Evolutionary conservation across 1,139 yeast genomes (phyloP).

Genomic region (Scheffersomyces insectosa): DNA sequence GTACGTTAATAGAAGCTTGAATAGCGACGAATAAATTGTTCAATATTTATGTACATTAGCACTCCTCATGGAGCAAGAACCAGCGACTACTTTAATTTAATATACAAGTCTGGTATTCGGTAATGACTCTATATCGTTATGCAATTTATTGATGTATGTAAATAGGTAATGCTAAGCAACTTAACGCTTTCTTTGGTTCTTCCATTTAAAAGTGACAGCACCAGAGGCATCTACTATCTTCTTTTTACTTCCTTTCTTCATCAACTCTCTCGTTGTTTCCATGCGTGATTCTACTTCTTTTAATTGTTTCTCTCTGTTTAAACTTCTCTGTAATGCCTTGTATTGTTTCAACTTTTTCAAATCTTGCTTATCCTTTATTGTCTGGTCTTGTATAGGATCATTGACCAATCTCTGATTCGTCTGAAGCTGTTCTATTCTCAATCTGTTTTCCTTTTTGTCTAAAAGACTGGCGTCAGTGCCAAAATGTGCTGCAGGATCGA

Average conservation of each 20-base stretch:
- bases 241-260: conserved; percentile 88
- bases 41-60: too few species aligned
- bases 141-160: not conserved
- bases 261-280: conserved; percentile 78
- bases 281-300: conserved; percentile 68
- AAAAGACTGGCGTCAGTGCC: conserved; percentile 68
- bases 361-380: conserved; percentile 45
- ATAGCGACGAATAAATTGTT: conserved; percentile 17
- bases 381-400: conserved; percentile 26
- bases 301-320: conserved; percentile 69
- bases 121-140: too few species aligned
- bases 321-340: conserved; percentile 53
- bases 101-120: too few species aligned
- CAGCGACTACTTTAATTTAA: too few species aligned
- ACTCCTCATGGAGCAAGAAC: too few species aligned
- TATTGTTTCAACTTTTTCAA: conserved; percentile 61
- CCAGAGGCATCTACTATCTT: conserved; percentile 69
- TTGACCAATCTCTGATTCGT: conserved; percentile 30
- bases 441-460: conserved; percentile 69
- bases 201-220: conserved; percentile 78
- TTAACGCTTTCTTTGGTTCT: conserved; percentile 75
- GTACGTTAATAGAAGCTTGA: conserved; percentile 59
- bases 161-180: conserved; percentile 2
- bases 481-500: conserved; percentile 66
- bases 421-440: conserved; percentile 62